A percentile compares a stretch with the other conserved stretches of the same genome.
Conservation (phyloP, 495 filamentous ascomycete species). For the Hypoxylon rickii region DNA sequence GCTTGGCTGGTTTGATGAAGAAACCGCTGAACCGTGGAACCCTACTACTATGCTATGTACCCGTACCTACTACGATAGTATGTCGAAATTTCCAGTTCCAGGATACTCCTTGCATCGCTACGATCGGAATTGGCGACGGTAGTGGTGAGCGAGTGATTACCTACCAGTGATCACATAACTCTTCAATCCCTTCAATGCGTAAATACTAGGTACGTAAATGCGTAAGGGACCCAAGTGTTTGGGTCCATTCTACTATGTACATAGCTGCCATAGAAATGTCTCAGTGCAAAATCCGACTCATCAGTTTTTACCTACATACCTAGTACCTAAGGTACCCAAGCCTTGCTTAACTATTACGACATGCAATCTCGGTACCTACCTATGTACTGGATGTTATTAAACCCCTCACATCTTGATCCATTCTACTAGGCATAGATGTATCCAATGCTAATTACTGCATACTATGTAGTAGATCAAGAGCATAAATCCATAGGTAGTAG, state of each 20-base stretch:
- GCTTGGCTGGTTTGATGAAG: constrained; percentile 14
- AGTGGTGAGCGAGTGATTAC: neutral
- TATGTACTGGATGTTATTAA: too few species aligned
- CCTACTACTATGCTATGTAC: constrained; percentile 6
- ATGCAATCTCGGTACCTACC: constrained; percentile 32
- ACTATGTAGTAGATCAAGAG: too few species aligned
- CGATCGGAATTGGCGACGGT: constrained; percentile 4
- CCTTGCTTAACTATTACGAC: constrained; percentile 24
- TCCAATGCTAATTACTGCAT: too few species aligned
- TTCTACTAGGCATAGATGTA: too few species aligned
- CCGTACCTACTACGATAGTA: too few species aligned
- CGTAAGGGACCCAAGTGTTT: constrained; percentile 22
- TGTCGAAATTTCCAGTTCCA: neutral
- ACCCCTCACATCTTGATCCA: too few species aligned
- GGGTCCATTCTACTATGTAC: constrained; percentile 21
- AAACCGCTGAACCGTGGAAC: constrained; percentile 7
- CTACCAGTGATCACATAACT: too few species aligned
- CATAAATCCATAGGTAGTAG: too few species aligned
- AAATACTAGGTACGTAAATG: too few species aligned
- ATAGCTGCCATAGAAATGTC: too few species aligned
- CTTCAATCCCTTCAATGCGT: too few species aligned
- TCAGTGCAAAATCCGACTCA: constrained; percentile 10
- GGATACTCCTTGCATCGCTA: constrained; percentile 18
- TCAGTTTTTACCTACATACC: constrained; percentile 1
- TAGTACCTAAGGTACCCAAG: neutral